A percentile compares a stretch with the other conserved stretches of the same genome.
Conservation (phyloP, 768 basidiomycete genomes). For the Omphalotus guepiniiformis region DNA sequence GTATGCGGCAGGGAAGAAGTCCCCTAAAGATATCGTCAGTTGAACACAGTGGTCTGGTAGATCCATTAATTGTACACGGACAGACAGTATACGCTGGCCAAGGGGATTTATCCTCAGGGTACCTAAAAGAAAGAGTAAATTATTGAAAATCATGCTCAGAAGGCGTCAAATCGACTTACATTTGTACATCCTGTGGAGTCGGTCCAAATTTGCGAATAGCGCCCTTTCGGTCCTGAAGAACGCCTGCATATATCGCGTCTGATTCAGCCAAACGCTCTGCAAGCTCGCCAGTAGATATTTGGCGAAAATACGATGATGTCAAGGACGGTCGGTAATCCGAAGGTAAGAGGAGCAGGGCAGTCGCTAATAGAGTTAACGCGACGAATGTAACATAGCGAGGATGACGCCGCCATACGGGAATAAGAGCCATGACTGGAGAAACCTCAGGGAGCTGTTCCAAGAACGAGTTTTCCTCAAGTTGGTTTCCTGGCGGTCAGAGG, state of each 20-base stretch:
- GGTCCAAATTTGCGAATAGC: constrained; percentile 55
- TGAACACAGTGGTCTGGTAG: constrained; percentile 2
- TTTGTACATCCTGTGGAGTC: constrained; percentile 37
- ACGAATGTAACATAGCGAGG: constrained; percentile 49
- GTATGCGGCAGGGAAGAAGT: constrained; percentile 48
- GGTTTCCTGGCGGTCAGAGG: too few relatives aligned
- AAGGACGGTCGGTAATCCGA: constrained; percentile 28
- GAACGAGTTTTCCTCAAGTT: too few relatives aligned
- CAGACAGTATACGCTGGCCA: constrained; percentile 58
- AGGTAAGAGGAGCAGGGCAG: constrained; percentile 43
- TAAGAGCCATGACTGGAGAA: too few relatives aligned
- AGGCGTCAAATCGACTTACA: constrained; percentile 31
- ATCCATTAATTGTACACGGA: too few relatives aligned
- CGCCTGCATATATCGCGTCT: constrained; percentile 41
- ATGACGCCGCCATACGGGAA: constrained; percentile 31
- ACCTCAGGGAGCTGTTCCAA: too few relatives aligned
- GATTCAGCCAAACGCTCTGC: constrained; percentile 36
- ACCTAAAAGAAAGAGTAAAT: constrained; percentile 28
- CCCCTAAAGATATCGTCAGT: constrained; percentile 34
- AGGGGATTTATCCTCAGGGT: constrained; percentile 45
- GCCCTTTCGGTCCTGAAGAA: constrained; percentile 35
- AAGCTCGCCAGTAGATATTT: constrained; percentile 28
- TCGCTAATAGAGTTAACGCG: constrained; percentile 33
- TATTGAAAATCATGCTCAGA: constrained; percentile 6
- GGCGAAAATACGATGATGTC: constrained; percentile 20